Evolutionary conservation across 2,329 filamentous ascomycete genomes (phyloP).

Genomic region (Aureobasidium sp.): DNA sequence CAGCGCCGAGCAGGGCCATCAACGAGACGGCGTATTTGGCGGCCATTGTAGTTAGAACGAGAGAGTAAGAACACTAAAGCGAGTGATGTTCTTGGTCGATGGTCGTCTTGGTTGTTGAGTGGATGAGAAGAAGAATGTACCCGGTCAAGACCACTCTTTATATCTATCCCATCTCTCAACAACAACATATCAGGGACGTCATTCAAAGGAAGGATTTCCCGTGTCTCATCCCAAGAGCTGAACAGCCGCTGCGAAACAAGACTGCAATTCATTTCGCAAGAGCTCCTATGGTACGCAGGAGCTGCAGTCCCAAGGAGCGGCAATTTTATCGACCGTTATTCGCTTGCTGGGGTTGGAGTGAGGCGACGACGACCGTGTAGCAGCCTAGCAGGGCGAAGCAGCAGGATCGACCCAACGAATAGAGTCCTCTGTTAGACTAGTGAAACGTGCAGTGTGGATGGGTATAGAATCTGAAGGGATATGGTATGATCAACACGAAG

Average conservation of each 20-base stretch:
- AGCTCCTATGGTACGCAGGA: conserved; percentile 7
- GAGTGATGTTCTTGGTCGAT: conserved; percentile 8
- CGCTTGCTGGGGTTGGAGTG: neutral
- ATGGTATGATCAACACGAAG: conserved; percentile 1
- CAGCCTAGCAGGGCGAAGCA: neutral
- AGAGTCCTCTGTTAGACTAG: conserved; percentile 12
- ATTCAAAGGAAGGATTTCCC: neutral
- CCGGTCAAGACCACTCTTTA: neutral
- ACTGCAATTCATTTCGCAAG: conserved; percentile 4
- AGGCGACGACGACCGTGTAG: neutral
- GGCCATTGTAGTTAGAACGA: conserved; percentile 9
- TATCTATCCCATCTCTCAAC: neutral
- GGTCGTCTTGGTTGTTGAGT: neutral
- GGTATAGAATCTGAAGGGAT: neutral
- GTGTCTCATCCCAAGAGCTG: conserved; percentile 9
- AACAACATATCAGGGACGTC: neutral
- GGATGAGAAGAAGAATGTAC: conserved; percentile 7
- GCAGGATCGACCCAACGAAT: neutral
- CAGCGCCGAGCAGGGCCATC: conserved; percentile 8
- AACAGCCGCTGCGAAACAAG: neutral
- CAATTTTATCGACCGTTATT: conserved; percentile 13
- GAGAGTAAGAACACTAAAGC: neutral
- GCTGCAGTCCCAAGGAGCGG: conserved; percentile 4
- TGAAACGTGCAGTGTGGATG: conserved; percentile 8
- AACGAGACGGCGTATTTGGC: conserved; percentile 7